Conservation (phyloP, 1,139 yeast genomes). For the Nakaseomyces nivariensis region DNA sequence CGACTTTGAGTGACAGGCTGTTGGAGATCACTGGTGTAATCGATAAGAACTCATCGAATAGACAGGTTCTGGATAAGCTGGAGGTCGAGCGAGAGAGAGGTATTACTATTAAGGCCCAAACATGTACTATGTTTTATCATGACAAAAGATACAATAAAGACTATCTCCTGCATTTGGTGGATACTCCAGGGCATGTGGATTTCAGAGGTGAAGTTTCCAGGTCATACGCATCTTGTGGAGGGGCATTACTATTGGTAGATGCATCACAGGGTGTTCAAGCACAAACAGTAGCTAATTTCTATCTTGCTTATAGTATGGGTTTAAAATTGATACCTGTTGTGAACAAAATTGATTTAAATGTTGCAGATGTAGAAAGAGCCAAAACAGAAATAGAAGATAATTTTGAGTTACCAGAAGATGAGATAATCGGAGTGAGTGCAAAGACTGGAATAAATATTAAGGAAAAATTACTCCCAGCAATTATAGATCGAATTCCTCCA, state of each 20-base stretch:
- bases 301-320: slow-evolving; percentile 78
- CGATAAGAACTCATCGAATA: slow-evolving; percentile 53
- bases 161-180: slow-evolving; percentile 79
- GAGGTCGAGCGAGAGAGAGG: slow-evolving; percentile 96
- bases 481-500: slow-evolving; percentile 67
- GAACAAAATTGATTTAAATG: slow-evolving; percentile 79
- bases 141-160: slow-evolving; percentile 50
- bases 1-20: slow-evolving; percentile 80
- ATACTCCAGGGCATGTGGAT: slow-evolving; percentile 98
- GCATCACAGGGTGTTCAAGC: slow-evolving; percentile 97
- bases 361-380: slow-evolving; percentile 72
- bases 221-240: slow-evolving; percentile 93
- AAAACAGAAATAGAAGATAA: slow-evolving; percentile 75
- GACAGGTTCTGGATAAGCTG: slow-evolving; percentile 82
- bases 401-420: slow-evolving; percentile 67
- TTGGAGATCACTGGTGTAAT: slow-evolving; percentile 86
- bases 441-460: slow-evolving; percentile 74
- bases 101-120: slow-evolving; percentile 93
- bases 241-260: slow-evolving; percentile 82
- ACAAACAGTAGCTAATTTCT: slow-evolving; percentile 93
- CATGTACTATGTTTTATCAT: slow-evolving; percentile 83
- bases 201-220: slow-evolving; percentile 89
- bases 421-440: slow-evolving; percentile 82
- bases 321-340: slow-evolving; percentile 78
- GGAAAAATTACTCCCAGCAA: slow-evolving; percentile 63